Evolutionary conservation across 208 protist genomes (phyloP).

Genomic region (Trypanosoma vivax): DNA sequence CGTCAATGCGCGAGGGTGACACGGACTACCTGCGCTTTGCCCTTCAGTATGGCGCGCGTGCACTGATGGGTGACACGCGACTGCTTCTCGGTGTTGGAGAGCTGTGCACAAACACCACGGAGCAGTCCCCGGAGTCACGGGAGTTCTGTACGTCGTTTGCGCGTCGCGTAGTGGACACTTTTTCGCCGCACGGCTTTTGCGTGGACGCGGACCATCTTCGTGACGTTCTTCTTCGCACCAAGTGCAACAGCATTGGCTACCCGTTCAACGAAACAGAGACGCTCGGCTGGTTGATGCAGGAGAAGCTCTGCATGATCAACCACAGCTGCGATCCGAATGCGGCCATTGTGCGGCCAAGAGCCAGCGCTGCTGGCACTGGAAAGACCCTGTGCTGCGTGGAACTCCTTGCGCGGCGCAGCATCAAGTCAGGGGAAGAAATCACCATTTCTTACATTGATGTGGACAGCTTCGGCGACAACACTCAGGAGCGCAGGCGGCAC

Average conservation of each 20-base stretch:
- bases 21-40: constrained; percentile 82
- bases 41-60: constrained; percentile 51
- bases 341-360: constrained; percentile 36
- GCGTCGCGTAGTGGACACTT: constrained; percentile 8
- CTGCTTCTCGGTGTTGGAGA: constrained; percentile 18
- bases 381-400: constrained; percentile 7
- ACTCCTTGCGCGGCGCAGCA: constrained; percentile 9
- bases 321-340: constrained; percentile 77
- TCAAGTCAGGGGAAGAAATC: constrained; percentile 13
- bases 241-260: constrained; percentile 77
- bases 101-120: constrained; percentile 33
- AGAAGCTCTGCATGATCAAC: constrained; percentile 73
- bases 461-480: constrained; percentile 32
- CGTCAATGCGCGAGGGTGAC: constrained; percentile 48
- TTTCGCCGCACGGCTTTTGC: constrained; percentile 18
- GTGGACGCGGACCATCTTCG: constrained; percentile 44
- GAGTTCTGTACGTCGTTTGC: constrained; percentile 67
- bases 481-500: constrained; percentile 25
- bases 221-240: constrained; percentile 50
- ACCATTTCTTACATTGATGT: constrained; percentile 40
- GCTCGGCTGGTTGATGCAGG: constrained; percentile 66
- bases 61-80: constrained; percentile 34
- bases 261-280: constrained; percentile 60
- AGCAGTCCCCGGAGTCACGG: constrained; percentile 21
- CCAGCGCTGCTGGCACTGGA: neutral